Base-by-base conservation (phyloP, 176 grass and related monocot species). In the Rhynchospora pubera region DNA sequence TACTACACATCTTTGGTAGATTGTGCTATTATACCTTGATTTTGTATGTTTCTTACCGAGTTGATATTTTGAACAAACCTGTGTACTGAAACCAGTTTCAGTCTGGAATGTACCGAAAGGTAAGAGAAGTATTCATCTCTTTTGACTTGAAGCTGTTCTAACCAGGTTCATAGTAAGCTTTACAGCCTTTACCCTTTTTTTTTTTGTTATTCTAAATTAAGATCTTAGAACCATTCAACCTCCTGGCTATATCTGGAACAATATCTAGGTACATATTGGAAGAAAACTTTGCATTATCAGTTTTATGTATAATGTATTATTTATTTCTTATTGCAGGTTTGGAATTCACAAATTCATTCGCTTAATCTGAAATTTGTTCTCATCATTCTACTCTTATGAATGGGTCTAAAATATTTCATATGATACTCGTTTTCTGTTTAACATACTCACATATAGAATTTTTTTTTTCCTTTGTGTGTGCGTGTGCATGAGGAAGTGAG, bases 241-340 rank as follows among this genome's bases (percentile, higher is more conserved):
- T 28, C 46, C n/a, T 13, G 6, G 22, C 14, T 45, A 74, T 21
- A 52, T 51, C 34, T 3, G 4, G 34, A 15, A 74, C 28, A 21
- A n/a, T 75, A 75, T 74, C 43, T 12, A 11, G 48, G 18, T 48
- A 48, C 18, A 48, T 23, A 72, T 23, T 9, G 24, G n/a, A 46
- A 73, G 45, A 53, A 75, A 26, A 7, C 46, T 23, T 74, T 52
- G 70, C 21, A 21, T 28, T 9, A 75, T 75, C 8, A 51, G 21
- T 75, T 28, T 75, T 75, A 2, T 23, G 8, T 30, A 30, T 28
- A 76, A 76, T 48, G 51, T 32, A 15, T 55, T 55, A 0, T 74
- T 47, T 74, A 66, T 9, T 51, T 70, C 18, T 76, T 76, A 13
- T 76, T 76, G 48, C 72, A 76, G 72, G 47, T 52, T 76, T 52